Conservation (phyloP, 2,329 filamentous ascomycete genomes). For the Cercospora berteroae region DNA sequence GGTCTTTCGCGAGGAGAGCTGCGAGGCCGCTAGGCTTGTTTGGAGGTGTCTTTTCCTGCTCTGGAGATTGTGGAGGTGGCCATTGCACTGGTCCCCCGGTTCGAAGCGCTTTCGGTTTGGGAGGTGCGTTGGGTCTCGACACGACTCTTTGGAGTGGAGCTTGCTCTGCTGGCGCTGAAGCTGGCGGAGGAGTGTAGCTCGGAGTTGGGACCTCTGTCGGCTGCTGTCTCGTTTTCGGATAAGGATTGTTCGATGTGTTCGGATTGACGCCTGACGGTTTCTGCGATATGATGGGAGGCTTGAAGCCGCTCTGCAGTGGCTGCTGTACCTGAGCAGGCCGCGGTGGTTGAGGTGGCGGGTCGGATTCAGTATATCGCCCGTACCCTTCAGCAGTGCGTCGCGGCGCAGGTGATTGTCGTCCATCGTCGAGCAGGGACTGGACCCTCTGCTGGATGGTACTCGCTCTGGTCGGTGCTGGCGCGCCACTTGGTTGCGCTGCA, state of each 20-base stretch:
- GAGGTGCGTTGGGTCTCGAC: constrained; percentile 55
- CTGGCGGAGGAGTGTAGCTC: constrained; percentile 6
- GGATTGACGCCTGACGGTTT: constrained; percentile 24
- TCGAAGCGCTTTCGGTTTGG: constrained; percentile 60
- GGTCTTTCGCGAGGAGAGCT: constrained; percentile 39
- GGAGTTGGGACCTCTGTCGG: constrained; percentile 12
- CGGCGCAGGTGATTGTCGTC: constrained; percentile 56
- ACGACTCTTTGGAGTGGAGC: constrained; percentile 29
- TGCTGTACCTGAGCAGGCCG: constrained; percentile 16
- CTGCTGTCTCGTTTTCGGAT: constrained; percentile 28
- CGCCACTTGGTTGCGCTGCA: constrained; percentile 58
- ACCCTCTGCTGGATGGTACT: constrained; percentile 90
- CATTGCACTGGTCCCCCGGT: constrained; percentile 41
- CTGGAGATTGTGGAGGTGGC: constrained; percentile 20
- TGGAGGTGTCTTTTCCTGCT: constrained; percentile 7
- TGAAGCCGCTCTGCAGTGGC: constrained; percentile 15
- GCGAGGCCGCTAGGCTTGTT: constrained; percentile 30
- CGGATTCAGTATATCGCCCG: constrained; percentile 71
- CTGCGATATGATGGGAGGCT: constrained; percentile 28
- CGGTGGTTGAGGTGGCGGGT: constrained; percentile 1
- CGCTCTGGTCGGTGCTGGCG: constrained; percentile 60
- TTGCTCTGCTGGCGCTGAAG: constrained; percentile 8
- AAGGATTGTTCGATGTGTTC: constrained; percentile 25
- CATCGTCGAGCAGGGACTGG: constrained; percentile 79
- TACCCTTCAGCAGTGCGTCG: constrained; percentile 80